These are phyloP conservation scores for Mortierella sp. DNA, from an alignment of 371 early-diverging fungal species.

Conservation along the genomic window DNA sequence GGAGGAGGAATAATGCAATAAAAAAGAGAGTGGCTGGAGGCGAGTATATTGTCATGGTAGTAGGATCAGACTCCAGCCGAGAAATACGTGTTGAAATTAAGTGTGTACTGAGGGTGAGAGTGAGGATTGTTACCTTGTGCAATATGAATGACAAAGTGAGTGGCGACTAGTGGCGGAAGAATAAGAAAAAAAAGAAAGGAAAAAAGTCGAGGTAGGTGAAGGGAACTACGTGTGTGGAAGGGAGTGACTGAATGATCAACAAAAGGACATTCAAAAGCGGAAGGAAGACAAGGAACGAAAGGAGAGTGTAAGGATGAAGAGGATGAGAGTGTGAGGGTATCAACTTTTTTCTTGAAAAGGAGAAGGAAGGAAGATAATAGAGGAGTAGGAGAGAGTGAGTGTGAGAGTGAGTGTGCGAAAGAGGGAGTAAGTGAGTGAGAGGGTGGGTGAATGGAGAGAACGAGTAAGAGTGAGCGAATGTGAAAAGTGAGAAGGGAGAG, in stretches of 20 bases:
- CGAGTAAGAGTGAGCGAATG: neutral
- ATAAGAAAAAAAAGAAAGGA: neutral
- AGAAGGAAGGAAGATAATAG: neutral
- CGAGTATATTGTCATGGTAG: too few relatives aligned
- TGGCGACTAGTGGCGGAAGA: neutral
- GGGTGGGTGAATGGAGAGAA: neutral
- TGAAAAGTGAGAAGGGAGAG: neutral
- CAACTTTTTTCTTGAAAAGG: neutral
- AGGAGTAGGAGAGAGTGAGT: neutral
- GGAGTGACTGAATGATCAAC: neutral
- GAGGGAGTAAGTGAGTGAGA: neutral
- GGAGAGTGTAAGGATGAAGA: neutral
- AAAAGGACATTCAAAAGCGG: neutral
- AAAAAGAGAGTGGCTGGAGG: too few relatives aligned
- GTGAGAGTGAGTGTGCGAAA: neutral
- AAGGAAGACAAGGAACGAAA: neutral
- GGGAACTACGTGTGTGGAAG: too few relatives aligned
- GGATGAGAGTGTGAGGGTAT: neutral
- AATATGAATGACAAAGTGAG: neutral
- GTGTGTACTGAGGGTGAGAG: neutral
- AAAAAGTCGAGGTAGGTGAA: neutral
- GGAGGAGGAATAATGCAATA: too few relatives aligned
- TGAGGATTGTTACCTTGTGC: conserved; percentile 4
- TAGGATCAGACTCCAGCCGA: too few relatives aligned
- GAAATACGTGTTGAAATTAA: neutral